These are phyloP conservation scores for Beauveria medogensis DNA, from an alignment of 2,329 filamentous ascomycete genomes.

Conservation along the genomic window DNA sequence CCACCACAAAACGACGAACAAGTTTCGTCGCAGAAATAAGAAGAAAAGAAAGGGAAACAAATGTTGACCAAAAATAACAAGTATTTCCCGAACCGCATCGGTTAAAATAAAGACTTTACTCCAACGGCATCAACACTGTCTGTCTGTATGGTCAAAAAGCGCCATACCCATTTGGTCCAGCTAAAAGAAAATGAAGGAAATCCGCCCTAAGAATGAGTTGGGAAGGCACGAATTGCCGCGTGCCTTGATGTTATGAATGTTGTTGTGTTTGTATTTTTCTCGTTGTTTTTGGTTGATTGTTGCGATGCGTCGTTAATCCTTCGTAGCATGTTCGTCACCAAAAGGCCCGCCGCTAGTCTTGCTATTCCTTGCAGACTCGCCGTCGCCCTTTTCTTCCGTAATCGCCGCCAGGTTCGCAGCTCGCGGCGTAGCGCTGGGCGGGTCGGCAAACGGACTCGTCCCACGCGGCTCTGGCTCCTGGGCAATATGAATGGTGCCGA, in stretches of 20 bases:
- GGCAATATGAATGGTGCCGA: constrained; percentile 40
- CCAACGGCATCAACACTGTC: constrained; percentile 14
- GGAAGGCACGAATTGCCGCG: neutral
- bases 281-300: neutral
- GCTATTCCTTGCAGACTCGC: constrained; percentile 23
- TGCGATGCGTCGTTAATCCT: constrained; percentile 27
- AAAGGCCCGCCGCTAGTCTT: constrained; percentile 40
- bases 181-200: constrained; percentile 1
- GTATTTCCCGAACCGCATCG: constrained; percentile 1
- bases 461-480: constrained; percentile 33
- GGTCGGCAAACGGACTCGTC: constrained; percentile 45
- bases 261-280: neutral
- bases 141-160: constrained; percentile 17
- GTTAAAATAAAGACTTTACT: constrained; percentile 13
- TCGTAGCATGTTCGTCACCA: constrained; percentile 50
- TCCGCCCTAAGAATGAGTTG: neutral
- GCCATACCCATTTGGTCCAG: constrained; percentile 15
- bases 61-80: neutral
- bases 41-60: neutral
- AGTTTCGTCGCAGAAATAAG: no score
- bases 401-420: constrained; percentile 45
- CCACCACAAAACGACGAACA: constrained; percentile 1
- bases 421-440: constrained; percentile 25
- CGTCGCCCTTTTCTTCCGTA: constrained; percentile 35
- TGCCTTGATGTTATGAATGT: neutral